A percentile compares a stretch with the other conserved stretches of the same genome.
Evolutionary conservation across 2,329 filamentous ascomycete species (phyloP).

Genomic region (Cytospora mali): DNA sequence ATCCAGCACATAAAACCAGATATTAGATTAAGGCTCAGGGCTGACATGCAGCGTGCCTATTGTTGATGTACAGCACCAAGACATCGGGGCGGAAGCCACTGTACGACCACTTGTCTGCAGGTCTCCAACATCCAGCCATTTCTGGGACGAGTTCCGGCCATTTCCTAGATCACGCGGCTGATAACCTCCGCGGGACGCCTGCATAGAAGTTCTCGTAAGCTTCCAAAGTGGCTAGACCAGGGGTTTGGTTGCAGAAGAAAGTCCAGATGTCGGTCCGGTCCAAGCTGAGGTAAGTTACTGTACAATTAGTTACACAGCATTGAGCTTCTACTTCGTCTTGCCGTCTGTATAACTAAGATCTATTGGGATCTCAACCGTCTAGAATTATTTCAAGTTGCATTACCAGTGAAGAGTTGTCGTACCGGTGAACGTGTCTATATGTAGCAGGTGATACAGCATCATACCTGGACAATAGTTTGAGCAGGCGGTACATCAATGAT

Average conservation of each 20-base stretch:
- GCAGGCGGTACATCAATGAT: not conserved
- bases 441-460: not conserved
- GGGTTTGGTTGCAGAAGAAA: slow-evolving; percentile 1
- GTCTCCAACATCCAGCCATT: not conserved
- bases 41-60: slow-evolving; percentile 21
- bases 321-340: not conserved
- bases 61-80: slow-evolving; percentile 12
- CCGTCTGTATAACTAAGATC: slow-evolving; percentile 3
- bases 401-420: too few relatives aligned
- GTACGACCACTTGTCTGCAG: not conserved
- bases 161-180: not conserved
- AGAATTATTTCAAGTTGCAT: too few relatives aligned
- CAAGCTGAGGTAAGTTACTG: not conserved
- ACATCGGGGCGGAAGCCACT: slow-evolving; percentile 11
- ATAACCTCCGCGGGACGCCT: not conserved
- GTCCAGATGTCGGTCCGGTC: too few relatives aligned
- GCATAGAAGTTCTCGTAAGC: not conserved
- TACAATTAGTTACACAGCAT: not conserved
- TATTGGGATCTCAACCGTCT: too few relatives aligned
- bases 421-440: too few relatives aligned
- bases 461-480: not conserved
- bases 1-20: not conserved
- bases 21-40: not conserved
- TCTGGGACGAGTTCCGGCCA: too few relatives aligned
- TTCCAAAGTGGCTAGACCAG: not conserved